Evolutionary conservation across 2,329 filamentous ascomycete genomes (phyloP).

Genomic region (Fusarium poae): DNA sequence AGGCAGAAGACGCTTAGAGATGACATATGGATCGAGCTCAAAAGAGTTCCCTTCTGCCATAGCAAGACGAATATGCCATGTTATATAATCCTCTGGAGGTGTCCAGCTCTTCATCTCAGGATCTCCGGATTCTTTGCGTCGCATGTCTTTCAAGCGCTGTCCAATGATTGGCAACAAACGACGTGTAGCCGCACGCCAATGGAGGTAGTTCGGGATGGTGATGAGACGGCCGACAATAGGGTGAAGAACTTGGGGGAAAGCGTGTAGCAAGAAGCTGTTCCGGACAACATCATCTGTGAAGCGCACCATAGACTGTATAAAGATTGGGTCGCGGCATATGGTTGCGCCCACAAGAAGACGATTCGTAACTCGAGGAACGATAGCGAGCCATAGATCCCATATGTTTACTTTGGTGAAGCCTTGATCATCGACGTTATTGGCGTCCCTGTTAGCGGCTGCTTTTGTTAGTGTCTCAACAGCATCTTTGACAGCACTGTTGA

Average conservation of each 20-base stretch:
- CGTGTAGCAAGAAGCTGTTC: conserved; percentile 59
- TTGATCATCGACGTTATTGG: conserved; percentile 45
- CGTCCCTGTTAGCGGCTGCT: conserved; percentile 17
- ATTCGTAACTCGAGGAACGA: conserved; percentile 61
- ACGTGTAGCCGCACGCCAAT: conserved; percentile 60
- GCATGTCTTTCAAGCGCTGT: conserved; percentile 62
- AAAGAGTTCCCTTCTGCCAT: conserved; percentile 56
- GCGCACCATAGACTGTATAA: conserved; percentile 60
- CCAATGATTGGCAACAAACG: conserved; percentile 63
- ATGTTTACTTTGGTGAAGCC: conserved; percentile 58
- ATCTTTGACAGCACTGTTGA: conserved; percentile 53
- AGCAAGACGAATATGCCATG: conserved; percentile 68
- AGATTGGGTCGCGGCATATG: conserved; percentile 58
- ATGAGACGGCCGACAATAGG: conserved; percentile 63
- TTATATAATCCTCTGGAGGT: conserved; percentile 68
- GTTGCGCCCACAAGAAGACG: conserved; percentile 57
- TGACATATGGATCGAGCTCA: conserved; percentile 62
- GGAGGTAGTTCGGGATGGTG: conserved; percentile 60
- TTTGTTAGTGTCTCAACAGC: conserved; percentile 50
- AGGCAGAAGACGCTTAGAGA: conserved; percentile 66
- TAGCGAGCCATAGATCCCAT: conserved; percentile 59
- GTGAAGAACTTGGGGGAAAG: conserved; percentile 63
- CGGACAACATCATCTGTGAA: conserved; percentile 65
- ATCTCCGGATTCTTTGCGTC: conserved; percentile 57
- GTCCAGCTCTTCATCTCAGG: conserved; percentile 57